Percentiles rank a stretch among this genome's conserved stretches.
Evolutionary conservation across 164 flowering plant genomes (phyloP).

Genomic region (Aristolochia fimbriata): DNA sequence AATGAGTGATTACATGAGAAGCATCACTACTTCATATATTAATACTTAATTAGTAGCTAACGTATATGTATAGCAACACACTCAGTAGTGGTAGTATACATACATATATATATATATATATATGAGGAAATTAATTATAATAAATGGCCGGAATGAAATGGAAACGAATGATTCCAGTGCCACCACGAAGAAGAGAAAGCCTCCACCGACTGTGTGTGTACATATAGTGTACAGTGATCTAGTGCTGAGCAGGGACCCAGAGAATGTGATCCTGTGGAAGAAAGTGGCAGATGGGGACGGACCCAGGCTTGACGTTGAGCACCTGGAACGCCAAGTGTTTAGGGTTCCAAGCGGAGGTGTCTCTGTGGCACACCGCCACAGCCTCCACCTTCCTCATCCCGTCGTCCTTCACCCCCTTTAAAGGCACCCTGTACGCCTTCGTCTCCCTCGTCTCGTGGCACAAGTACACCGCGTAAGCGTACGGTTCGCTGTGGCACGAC

Average conservation of each 20-base stretch:
- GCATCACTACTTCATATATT: too few relatives aligned
- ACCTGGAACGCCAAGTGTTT: slow-evolving; percentile 28
- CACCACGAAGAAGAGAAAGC: too few relatives aligned
- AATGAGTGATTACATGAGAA: too few relatives aligned
- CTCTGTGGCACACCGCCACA: slow-evolving; percentile 22
- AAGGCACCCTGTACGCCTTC: slow-evolving; percentile 19
- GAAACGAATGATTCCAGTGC: too few relatives aligned
- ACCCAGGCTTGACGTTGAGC: slow-evolving; percentile 30
- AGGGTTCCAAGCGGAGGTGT: slow-evolving; percentile 28
- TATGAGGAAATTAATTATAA: too few relatives aligned
- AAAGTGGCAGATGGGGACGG: slow-evolving; percentile 32
- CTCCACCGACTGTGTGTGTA: too few relatives aligned
- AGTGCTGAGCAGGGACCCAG: slow-evolving; percentile 9
- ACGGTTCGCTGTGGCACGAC: slow-evolving; percentile 20
- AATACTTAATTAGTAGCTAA: too few relatives aligned
- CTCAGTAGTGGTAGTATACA: too few relatives aligned
- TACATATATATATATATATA: too few relatives aligned
- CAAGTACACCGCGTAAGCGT: slow-evolving; percentile 23
- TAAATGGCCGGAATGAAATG: too few relatives aligned
- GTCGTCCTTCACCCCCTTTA: slow-evolving; percentile 24
- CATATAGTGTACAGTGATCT: too few relatives aligned
- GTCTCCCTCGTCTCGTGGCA: slow-evolving; percentile 19
- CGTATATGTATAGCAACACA: too few relatives aligned
- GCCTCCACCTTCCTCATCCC: slow-evolving; percentile 17
- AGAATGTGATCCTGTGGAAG: slow-evolving; percentile 21